These are phyloP conservation scores for Mrakia hoshinonis DNA, from an alignment of 768 basidiomycete genomes.

Conservation along the genomic window DNA sequence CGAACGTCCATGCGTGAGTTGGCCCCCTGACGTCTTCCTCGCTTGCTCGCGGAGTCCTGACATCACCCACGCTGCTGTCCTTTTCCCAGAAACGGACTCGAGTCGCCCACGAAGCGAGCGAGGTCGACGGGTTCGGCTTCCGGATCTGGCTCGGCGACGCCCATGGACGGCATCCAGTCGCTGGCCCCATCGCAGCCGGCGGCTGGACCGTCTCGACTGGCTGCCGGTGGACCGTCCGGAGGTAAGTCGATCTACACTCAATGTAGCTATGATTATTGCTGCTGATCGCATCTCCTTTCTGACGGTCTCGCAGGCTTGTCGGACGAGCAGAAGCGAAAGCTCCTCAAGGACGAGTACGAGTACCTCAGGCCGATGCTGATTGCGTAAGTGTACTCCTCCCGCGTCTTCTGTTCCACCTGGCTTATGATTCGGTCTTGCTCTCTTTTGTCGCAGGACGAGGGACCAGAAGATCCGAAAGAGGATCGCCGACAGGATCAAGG, in stretches of 20 bases:
- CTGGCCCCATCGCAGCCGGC: background rate
- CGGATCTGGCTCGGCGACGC: background rate
- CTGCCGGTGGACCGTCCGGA: background rate
- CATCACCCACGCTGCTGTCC: background rate
- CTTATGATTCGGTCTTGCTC: background rate
- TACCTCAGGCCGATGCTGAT: conserved; percentile 5
- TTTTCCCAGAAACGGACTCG: background rate
- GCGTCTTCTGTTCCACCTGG: background rate
- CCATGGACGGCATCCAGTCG: background rate
- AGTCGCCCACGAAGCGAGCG: background rate
- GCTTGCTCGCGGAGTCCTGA: no score
- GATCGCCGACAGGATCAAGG: conserved; percentile 6
- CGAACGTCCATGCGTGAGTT: background rate
- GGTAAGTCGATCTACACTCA: background rate
- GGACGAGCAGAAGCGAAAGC: conserved; percentile 10
- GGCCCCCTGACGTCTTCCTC: background rate
- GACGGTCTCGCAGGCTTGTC: background rate
- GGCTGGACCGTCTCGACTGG: background rate
- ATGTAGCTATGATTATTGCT: no score
- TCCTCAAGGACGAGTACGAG: conserved; percentile 5
- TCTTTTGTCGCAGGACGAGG: background rate
- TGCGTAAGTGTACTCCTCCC: background rate
- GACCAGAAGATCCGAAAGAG: background rate
- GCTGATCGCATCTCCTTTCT: background rate
- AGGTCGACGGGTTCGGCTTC: background rate